Percentiles rank a stretch among this genome's conserved stretches.
These are phyloP conservation scores for Zymoseptoria crescenta DNA, from an alignment of 2,329 filamentous ascomycete genomes.

Conservation along the genomic window DNA sequence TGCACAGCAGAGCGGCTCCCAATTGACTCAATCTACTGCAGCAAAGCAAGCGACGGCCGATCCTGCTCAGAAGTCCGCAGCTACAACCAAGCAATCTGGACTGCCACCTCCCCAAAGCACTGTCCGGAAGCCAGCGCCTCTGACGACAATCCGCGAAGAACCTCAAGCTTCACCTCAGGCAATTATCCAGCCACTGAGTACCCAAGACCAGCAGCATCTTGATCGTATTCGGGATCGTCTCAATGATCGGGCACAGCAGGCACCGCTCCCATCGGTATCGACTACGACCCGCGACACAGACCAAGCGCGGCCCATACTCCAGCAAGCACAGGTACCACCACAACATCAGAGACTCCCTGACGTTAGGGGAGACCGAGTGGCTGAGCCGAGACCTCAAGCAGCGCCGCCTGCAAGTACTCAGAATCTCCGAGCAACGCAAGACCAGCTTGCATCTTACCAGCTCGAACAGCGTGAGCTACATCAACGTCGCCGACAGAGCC, in stretches of 20 bases:
- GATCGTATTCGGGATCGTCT: background rate
- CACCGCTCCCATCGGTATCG: background rate
- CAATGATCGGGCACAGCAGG: background rate
- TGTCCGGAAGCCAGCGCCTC: background rate
- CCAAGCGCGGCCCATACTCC: background rate
- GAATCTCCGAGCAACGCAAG: background rate
- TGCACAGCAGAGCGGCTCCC: background rate
- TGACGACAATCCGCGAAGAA: background rate
- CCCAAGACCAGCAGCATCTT: background rate
- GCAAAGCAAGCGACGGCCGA: background rate
- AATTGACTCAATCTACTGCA: background rate
- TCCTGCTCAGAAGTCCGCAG: background rate
- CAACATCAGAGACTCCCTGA: background rate
- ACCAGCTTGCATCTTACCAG: background rate
- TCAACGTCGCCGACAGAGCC: background rate
- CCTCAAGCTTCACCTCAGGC: background rate
- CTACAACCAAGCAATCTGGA: background rate
- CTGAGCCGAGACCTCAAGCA: background rate
- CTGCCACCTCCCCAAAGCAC: background rate
- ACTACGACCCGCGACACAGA: background rate
- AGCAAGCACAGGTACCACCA: background rate
- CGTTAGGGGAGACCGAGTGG: background rate
- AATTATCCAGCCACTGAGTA: background rate
- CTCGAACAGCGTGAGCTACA: background rate
- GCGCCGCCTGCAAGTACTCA: background rate